Conservation (phyloP, 352 stramenopile species). For the Globisporangium radiosum region DNA sequence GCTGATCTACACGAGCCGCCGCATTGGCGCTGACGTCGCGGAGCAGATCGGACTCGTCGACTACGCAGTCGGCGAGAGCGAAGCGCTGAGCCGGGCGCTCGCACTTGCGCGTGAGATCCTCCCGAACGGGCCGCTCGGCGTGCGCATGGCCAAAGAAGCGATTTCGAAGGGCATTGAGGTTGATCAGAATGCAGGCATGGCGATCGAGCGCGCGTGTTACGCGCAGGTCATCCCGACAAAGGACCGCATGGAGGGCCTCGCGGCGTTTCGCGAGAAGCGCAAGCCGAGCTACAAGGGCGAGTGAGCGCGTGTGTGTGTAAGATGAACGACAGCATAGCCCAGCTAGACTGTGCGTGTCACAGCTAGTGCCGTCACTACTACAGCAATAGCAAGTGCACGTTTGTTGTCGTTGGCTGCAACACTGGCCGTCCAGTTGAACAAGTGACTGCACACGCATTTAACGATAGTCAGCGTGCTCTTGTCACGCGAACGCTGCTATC, state of each 20-base stretch:
- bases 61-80: constrained; percentile 69
- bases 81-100: constrained; percentile 67
- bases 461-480: too few species aligned
- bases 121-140: constrained; percentile 86
- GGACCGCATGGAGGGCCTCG: constrained; percentile 89
- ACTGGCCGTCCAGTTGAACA: too few species aligned
- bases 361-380: not conserved
- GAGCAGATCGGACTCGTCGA: constrained; percentile 87
- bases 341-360: not conserved
- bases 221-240: constrained; percentile 87
- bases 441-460: too few species aligned
- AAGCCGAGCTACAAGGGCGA: constrained; percentile 65
- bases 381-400: too few species aligned
- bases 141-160: constrained; percentile 56
- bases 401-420: too few species aligned
- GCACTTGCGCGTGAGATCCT: constrained; percentile 87
- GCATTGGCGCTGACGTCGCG: constrained; percentile 66
- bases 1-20: constrained; percentile 91
- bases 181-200: constrained; percentile 81
- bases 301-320: not conserved
- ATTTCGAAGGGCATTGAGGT: constrained; percentile 69
- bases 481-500: too few species aligned
- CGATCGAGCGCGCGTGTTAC: constrained; percentile 90
- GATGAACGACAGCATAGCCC: too few species aligned
- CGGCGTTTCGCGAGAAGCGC: constrained; percentile 90